These are phyloP conservation scores for Colletotrichum sp. DNA, from an alignment of 2,329 filamentous ascomycete species.

Conservation along the genomic window DNA sequence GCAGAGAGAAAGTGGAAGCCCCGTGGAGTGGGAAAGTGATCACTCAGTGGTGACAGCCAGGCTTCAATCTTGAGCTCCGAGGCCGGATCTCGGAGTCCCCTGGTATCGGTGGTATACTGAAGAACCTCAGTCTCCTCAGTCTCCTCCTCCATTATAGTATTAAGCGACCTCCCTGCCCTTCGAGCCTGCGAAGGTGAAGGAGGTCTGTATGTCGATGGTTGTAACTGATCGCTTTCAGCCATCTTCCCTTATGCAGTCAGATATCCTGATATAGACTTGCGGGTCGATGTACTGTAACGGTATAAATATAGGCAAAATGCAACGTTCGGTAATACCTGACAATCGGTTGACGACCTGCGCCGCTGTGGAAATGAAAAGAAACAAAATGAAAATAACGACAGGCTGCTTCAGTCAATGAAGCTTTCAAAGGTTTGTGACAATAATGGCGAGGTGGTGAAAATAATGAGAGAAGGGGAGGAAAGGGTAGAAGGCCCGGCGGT, in stretches of 20 bases:
- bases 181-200: conserved; percentile 60
- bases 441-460: conserved; percentile 12
- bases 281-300: not conserved
- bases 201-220: conserved; percentile 47
- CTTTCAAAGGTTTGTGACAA: conserved; percentile 27
- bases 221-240: conserved; percentile 48
- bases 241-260: conserved; percentile 42
- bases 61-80: conserved; percentile 58
- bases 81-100: conserved; percentile 27
- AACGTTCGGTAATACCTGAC: conserved; percentile 8
- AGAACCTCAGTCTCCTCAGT: conserved; percentile 47
- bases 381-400: conserved; percentile 36
- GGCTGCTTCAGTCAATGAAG: conserved; percentile 51
- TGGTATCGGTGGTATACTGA: conserved; percentile 22
- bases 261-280: conserved; percentile 27
- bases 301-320: conserved; percentile 16
- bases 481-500: not conserved
- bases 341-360: conserved; percentile 40
- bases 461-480: conserved; percentile 23
- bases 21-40: conserved; percentile 75
- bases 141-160: conserved; percentile 69
- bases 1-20: conserved; percentile 69
- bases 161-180: conserved; percentile 58
- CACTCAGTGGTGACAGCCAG: conserved; percentile 63
- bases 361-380: conserved; percentile 19